Base-by-base conservation (phyloP, 805 yeast genomes). In the Saccharomycopsis fodiens region DNA sequence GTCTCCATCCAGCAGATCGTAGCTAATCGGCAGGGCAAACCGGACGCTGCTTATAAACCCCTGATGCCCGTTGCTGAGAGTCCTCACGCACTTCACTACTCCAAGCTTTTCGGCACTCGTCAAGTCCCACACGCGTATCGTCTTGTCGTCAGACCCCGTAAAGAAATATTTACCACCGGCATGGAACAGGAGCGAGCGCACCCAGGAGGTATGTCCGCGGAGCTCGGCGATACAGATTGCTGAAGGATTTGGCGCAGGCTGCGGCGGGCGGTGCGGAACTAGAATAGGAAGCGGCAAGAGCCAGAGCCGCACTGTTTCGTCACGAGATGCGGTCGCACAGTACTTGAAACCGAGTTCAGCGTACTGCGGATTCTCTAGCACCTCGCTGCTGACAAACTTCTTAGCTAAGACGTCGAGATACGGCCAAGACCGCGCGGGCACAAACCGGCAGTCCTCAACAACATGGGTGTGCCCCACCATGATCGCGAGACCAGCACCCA, bases 171-270 rank as follows among this genome's bases (percentile, higher is more conserved):
- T 69, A 0, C 93, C 94, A 54, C 76, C 78, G 1, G 95, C 95
- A 61, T 87, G 95, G 40, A 83, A 63, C 7, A 67, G 66, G 4
- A 88, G 55, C 5, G 78, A 74, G 50, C 82, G 75, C 1, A 91
- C 83, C 97, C 97, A 89, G 7, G 93, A 84, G 41, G 78, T 76
- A 61, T 89, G 97, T 2, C 93, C 96, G 4, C 64, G 56, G 8
- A 86, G 63, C 16, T 78, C 77, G 20, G 70, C 67, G 1, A 86
- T 55, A 21, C 76, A 64, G 54, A 68, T 71, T 2, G 85, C 91
- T 40, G 79, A 76, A 1, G 84, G 77, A 55, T 78, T 73, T 17
- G 74, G 61, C 0, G 78, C 63, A 0, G 87, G 84, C 35, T 74
- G 63, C 5, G 84, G 82, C 17, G 69, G 64, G 21, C 77, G 60